phyloP scores from a whole-genome alignment of 352 stramenopile species.

The Pythium vanterpoolii region DNA sequence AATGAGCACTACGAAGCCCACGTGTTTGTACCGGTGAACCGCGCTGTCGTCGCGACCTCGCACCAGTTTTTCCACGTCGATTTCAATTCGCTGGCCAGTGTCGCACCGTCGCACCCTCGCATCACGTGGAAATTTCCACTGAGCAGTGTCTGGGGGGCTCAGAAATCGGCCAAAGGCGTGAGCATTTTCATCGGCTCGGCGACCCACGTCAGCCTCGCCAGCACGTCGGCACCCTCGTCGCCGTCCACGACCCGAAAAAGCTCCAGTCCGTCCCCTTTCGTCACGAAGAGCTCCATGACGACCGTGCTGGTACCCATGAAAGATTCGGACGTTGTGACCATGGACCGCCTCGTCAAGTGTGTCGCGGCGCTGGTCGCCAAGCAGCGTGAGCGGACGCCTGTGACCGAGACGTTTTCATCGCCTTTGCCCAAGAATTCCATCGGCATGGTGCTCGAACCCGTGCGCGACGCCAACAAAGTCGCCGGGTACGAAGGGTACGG shows the following conservation, averaged over 20 bases:
- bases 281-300: conserved; percentile 50
- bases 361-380: conserved; percentile 37
- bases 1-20: conserved; percentile 82
- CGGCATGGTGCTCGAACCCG: conserved; percentile 46
- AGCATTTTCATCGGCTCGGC: conserved; percentile 43
- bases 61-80: conserved; percentile 68
- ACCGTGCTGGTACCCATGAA: conserved; percentile 45
- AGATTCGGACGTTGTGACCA: conserved; percentile 26
- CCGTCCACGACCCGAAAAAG: not conserved
- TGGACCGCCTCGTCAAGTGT: conserved; percentile 39
- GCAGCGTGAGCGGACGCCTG: conserved; percentile 35
- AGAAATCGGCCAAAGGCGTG: conserved; percentile 40
- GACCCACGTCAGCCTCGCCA: conserved; percentile 31
- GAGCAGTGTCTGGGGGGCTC: conserved; percentile 40
- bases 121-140: conserved; percentile 50
- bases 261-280: conserved; percentile 6
- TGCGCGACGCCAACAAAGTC: conserved; percentile 30
- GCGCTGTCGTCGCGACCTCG: conserved; percentile 71
- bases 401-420: conserved; percentile 35
- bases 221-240: conserved; percentile 10
- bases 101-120: conserved; percentile 26
- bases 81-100: conserved; percentile 30
- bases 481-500: conserved; percentile 39
- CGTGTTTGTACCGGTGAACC: conserved; percentile 58
- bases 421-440: conserved; percentile 45